Evolutionary conservation across 768 basidiomycete species (phyloP), one percentile per base, ranked within the genome.

Genomic region (Cubamyces lactineus): DNA sequence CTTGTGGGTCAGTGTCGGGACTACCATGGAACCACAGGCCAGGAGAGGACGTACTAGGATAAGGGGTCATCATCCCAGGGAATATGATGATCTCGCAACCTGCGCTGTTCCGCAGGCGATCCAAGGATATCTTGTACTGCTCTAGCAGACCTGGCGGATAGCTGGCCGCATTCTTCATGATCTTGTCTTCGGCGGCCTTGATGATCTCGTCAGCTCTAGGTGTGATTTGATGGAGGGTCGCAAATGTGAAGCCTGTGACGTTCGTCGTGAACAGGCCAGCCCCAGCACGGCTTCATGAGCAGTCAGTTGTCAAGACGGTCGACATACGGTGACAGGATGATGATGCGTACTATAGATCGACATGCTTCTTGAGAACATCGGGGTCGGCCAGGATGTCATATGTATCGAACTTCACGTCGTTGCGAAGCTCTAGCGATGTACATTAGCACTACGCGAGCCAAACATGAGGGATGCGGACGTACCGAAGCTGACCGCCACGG

Each of bases 121-220:
- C 70, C 15, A 81, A 59, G 59, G 76, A 76, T 8, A 81, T 63
- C 38, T 76, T 70, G 41, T 77, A 74, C 64, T 82, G 82, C 56
- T 80, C 79, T 11, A 61, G 60, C 0, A 79, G 57, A 0, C 77
- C 78, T 2, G 78, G 75, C 0, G 71, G 62, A 24, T 62, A 63
- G 24, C 69, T 67, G 8, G 66, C 64, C 2, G 63, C 64, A 9
- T 65, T 67, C 53, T 64, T 66, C 26, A 61, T 64, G 40, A 72
- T 64, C 16, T 67, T 69, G 26, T 70, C 67, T 13, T 73, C 69
- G 0, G 56, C 74, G 57, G 41, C 69, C 58, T 53, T 46, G 50
- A 67, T 58, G 51, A 75, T 69, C 1, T 67, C 68, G 12, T 42
- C 65, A 2, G 71, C 71, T n/a, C 57, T 39, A 0, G 67, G 47